Conservation (phyloP, 2,329 filamentous ascomycete genomes). For the Colletotrichum sp. region DNA sequence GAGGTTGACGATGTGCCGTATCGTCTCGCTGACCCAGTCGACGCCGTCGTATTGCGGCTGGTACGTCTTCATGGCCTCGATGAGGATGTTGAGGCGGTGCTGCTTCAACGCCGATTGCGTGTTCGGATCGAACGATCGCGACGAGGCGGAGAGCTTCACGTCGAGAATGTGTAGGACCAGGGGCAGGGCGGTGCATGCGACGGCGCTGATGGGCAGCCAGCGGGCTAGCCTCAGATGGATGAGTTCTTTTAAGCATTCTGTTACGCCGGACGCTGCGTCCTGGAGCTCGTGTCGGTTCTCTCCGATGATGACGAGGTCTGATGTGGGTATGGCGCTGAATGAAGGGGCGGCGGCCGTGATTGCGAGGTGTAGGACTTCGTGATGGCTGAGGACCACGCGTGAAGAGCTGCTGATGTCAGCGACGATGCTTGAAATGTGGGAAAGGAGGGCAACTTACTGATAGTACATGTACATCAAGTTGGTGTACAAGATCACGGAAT, state of each 20-base stretch:
- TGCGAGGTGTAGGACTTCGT: slow-evolving; percentile 49
- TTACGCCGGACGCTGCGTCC: slow-evolving; percentile 47
- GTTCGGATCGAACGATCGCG: slow-evolving; percentile 28
- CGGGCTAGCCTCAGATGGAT: slow-evolving; percentile 48
- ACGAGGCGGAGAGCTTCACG: slow-evolving; percentile 34
- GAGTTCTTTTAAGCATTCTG: slow-evolving; percentile 51
- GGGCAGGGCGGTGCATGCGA: slow-evolving; percentile 37
- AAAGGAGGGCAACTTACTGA: slow-evolving; percentile 38
- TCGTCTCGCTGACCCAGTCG: slow-evolving; percentile 48
- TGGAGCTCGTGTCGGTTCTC: slow-evolving; percentile 47
- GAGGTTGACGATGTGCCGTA: slow-evolving; percentile 46
- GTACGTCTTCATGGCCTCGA: slow-evolving; percentile 50
- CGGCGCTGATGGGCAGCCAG: slow-evolving; percentile 51
- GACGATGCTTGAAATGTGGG: background rate
- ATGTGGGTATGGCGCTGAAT: slow-evolving; percentile 31
- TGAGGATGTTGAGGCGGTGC: slow-evolving; percentile 47
- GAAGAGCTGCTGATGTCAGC: slow-evolving; percentile 38
- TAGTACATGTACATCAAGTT: slow-evolving; percentile 58
- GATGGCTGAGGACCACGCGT: slow-evolving; percentile 49
- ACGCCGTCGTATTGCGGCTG: slow-evolving; percentile 50
- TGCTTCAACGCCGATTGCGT: slow-evolving; percentile 43
- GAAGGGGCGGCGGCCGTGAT: slow-evolving; percentile 39
- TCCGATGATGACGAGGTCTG: slow-evolving; percentile 40
- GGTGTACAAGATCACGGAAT: slow-evolving; percentile 49
- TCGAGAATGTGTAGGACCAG: slow-evolving; percentile 37